Evolutionary conservation across 129 eudicot species (phyloP), one percentile per base, ranked within the genome.

Genomic region (Saussurea involucrata): DNA sequence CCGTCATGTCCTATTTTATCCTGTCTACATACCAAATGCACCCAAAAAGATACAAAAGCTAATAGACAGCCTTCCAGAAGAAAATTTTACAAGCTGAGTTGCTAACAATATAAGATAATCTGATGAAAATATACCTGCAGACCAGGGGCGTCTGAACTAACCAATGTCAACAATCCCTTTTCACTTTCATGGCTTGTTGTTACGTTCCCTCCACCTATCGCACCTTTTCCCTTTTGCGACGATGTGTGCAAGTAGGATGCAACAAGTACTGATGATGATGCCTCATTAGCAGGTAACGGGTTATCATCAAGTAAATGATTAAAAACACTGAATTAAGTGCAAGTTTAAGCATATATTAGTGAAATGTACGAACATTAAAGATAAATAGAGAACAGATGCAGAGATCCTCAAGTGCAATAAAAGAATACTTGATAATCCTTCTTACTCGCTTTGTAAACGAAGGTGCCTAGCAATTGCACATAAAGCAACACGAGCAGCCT

Each of bases 381-480:
- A 71, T 36, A 40, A 21, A 44, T 15, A 72, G 58, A 72, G 25
- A 31, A 71, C 55, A 71, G 36, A 15, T 18, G 28, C 46, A 21
- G 27, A 55, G 34, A 73, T 53, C 29, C 18, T 22, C 4, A 73
- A 72, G 24, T 46, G 70, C 36, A 66, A 55, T n/a, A 21, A 18
- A 55, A 15, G 32, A 77, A 61, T 44, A 33, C 11, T 46, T 25
- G 37, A 20, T 71, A 64, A 29, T 65, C 46, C 15, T 70, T 42
- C 91, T 78, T 89, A 95, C 98, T 95, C 98, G 94, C 89, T 89
- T 77, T 97, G 85, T 84, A 95, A 74, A 69, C 97, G 97, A 77
- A 95, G 98, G 82, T 92, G 97, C 77, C 94, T 91, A n/a, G 98
- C 96, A 21, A 95, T 89, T 36, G 98, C 97, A 82, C 78, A 81